Percentiles rank a stretch among this genome's conserved stretches.
Conservation (phyloP, 441 rosid species). For the Cnidoscolus chayamansa region DNA sequence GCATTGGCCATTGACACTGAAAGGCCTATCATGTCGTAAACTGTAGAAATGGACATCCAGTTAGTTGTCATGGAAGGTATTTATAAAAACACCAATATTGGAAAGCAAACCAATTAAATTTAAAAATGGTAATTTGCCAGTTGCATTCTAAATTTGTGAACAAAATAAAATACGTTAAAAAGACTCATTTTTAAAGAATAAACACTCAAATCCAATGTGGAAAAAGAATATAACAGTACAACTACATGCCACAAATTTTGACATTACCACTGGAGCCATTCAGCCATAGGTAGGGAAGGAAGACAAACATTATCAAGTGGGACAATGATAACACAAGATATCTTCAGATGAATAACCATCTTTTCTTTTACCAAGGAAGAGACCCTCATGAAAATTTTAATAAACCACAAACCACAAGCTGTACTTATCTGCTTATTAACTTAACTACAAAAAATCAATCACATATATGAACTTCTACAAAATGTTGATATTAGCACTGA, state of each 20-base stretch:
- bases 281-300: not conserved
- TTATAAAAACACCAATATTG: not conserved
- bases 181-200: not conserved
- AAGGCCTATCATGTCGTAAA: constrained; percentile 89
- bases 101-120: not conserved
- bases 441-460: constrained; percentile 3
- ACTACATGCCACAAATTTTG: not conserved
- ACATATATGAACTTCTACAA: not conserved
- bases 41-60: constrained; percentile 39
- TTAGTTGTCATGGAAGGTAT: constrained; percentile 9
- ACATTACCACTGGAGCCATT: not conserved
- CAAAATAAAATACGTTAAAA: not conserved
- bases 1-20: constrained; percentile 96
- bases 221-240: not conserved
- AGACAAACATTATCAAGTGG: not conserved
- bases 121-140: not conserved
- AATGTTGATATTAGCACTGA: not conserved
- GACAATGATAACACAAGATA: not conserved
- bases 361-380: not conserved
- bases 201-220: not conserved
- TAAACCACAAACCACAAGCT: not conserved
- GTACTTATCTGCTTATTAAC: not conserved
- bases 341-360: not conserved
- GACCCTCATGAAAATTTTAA: not conserved
- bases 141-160: not conserved